Evolutionary conservation across 192 early-diverging fungal species (phyloP), one percentile per base, ranked within the genome.

Genomic region (Allomyces macrogynus): DNA sequence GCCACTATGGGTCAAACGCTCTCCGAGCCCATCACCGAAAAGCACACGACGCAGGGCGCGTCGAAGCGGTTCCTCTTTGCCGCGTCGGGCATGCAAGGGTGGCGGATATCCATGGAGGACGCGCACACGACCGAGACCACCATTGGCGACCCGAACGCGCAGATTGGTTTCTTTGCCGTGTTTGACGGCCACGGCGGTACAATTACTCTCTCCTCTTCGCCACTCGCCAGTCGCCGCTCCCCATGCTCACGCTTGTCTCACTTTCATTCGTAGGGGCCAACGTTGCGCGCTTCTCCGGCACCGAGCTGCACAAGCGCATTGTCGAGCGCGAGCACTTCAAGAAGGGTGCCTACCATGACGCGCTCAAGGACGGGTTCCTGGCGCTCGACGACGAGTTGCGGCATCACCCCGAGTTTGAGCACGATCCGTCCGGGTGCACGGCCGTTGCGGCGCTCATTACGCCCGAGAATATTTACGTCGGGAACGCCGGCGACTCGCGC

Each of bases 31-130:
- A 82, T 92, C 60, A 81, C 80, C 24, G 89, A 93, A 32, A 97
- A 95, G 77, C 89, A 90, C 68, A 85, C 89, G 25, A 77, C 84
- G 25, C 32, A 64, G 8, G 91, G 83, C 24, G 70, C 76, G 32
- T 90, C 92, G 74, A 75, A 87, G 57, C 80, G 90, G 62, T 77
- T 89, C 67, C 73, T 82, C 40, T 97, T 86, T 71, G 92, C 87
- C 44, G 86, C 90, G 60, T 91, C 87, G 44, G 83, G 81, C 63
- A 97, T 97, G 95, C 95, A 98, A 79, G 95, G 95, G 64, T 98
- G 95, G 95, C 79, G 95, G 76, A 81, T 89, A 86, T 89, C 87
- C 61, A 98, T 98, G 95, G 95, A 98, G 75, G 95, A 98, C 77
- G 91, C 91, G 22, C 95, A 98, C 78, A 86, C 91, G 22, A 89